Base-by-base conservation (phyloP, 2,329 filamentous ascomycete species). In the Grosmannia penicillata region DNA sequence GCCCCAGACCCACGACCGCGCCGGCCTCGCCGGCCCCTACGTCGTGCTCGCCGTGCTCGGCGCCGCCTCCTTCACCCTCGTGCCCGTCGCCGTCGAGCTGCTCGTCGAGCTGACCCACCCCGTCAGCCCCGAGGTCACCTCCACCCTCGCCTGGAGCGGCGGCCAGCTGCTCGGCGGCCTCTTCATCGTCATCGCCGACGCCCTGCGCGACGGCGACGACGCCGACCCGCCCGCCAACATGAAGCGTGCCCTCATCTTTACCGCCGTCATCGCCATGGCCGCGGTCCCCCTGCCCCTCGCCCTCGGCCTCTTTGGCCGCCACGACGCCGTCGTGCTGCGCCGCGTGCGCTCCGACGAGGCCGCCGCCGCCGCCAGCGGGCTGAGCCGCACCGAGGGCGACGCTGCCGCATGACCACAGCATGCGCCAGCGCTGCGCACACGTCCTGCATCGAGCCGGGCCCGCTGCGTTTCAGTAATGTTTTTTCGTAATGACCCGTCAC, bases 81-180 rank as follows among this genome's bases (percentile, higher is more conserved):
- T 96, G 1, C 91, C 91, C 4, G 72, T 94, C 27, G 82, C 77
- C 6, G 70, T 96, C 36, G 91, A 98, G 58, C 86, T 82, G 49
- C 64, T 95, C 14, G 82, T 83, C 37, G 85, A 96, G 56, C 71
- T 94, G 42, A 86, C 82, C 6, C 83, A 91, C 51, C 91, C 91
- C 0, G 75, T 93, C 21, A 79, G 76, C 29, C 87, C 91, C 0
- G 89, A 93, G 58, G 72, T 95, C 32, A 83, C 82, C 1, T 82
- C 75, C 44, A 85, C 82, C 22, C 65, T 93, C 18, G 82, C 80
- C 51, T 96, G 91, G 91, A 72, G 74, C 1, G 80, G 80, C 6
- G 89, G 91, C 0, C 89, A 96, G 62, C 58, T 95, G 8, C 59
- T 93, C 1, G 91, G 91, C 11, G 87, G 75, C 2, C 59, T 87